Conservation (phyloP, 169 alveolate genomes). For the Plasmodium vivax region DNA sequence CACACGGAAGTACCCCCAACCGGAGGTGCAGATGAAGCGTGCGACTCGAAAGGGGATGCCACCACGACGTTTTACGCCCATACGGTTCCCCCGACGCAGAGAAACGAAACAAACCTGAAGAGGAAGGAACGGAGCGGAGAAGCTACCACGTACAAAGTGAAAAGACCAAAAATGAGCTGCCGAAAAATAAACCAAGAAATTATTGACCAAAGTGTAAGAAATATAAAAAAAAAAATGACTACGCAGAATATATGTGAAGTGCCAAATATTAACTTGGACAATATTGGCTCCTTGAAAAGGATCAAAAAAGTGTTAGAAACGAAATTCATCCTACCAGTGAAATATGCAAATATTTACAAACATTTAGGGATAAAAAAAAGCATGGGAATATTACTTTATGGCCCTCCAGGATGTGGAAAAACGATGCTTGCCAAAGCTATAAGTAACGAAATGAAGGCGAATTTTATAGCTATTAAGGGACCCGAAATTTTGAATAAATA, state of each 20-base stretch:
- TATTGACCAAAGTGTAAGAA: constrained; percentile 44
- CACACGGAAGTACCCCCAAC: not conserved
- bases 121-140: not conserved
- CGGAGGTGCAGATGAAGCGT: not conserved
- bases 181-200: constrained; percentile 20
- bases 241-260: constrained; percentile 78
- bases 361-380: constrained; percentile 93
- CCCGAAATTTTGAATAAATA: constrained; percentile 97
- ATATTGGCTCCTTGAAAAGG: constrained; percentile 95
- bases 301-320: constrained; percentile 92
- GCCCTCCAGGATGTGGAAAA: constrained; percentile 99
- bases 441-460: constrained; percentile 96
- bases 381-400: constrained; percentile 98
- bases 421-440: constrained; percentile 98
- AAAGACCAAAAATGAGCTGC: not conserved
- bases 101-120: not conserved
- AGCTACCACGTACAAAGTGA: not conserved
- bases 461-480: constrained; percentile 96
- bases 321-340: constrained; percentile 94
- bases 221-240: constrained; percentile 57
- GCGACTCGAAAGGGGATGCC: not conserved
- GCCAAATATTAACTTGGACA: constrained; percentile 96
- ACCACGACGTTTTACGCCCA: not conserved
- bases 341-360: constrained; percentile 91
- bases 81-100: not conserved